A percentile compares a stretch with the other conserved stretches of the same genome.
phyloP scores from a whole-genome alignment of 176 grass and related monocot genomes.

The Avena insularis region DNA sequence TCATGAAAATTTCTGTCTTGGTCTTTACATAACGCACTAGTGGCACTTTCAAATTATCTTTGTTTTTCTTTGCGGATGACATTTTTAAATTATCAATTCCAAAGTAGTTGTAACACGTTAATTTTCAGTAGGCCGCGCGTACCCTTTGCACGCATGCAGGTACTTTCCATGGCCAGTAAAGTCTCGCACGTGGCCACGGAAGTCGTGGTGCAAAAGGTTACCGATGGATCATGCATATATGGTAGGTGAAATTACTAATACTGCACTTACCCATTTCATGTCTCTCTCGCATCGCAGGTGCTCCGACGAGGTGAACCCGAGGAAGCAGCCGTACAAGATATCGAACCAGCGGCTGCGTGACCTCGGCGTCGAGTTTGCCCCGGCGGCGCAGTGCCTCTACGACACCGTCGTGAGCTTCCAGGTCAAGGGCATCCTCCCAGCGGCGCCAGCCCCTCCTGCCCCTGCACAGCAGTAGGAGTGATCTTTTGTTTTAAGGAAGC shows the following conservation, averaged over 20 bases:
- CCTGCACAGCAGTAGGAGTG: neutral
- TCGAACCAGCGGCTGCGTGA: conserved; percentile 55
- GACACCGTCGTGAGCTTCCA: conserved; percentile 61
- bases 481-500: neutral
- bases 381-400: conserved; percentile 55
- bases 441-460: neutral
- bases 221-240: neutral
- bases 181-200: neutral
- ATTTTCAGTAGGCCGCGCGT: neutral
- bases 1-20: neutral
- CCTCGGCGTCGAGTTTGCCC: conserved; percentile 48
- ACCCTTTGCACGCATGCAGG: neutral
- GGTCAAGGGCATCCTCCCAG: conserved; percentile 55
- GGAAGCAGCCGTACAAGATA: conserved; percentile 61
- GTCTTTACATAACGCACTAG: neutral
- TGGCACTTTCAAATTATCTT: neutral
- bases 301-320: conserved; percentile 61
- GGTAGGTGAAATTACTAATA: neutral
- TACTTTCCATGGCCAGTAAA: neutral
- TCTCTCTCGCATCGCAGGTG: conserved; percentile 38
- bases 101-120: neutral
- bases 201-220: neutral
- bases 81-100: neutral
- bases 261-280: neutral
- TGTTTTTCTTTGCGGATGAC: too few species aligned